Evolutionary conservation across 768 basidiomycete species (phyloP), one percentile per base, ranked within the genome.

Genomic region (Mycena rebaudengoi): DNA sequence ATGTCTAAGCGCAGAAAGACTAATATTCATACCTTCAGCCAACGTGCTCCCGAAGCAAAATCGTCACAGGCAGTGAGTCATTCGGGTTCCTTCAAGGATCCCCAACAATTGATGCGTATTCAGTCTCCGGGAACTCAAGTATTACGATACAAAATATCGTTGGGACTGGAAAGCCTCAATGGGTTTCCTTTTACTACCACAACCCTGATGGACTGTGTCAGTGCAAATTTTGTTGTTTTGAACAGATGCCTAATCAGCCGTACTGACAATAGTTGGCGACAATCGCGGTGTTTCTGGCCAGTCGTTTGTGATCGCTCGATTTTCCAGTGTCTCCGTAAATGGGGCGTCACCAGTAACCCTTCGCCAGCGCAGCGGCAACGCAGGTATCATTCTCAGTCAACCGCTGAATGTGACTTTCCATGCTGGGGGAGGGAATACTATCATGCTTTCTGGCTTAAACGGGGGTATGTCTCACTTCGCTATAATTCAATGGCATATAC

Each of bases 181-280:
- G 75, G 75, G 67, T 76, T 18, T 76, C 76, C 10, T 65, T 74
- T 26, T 73, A 74, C 51, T 75, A 75, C 53, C 70, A 72, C 59
- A 71, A 71, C 59, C 68, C 67, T 10, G 70, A 70, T 41, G 69
- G 71, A 35, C 63, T 71, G 11, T 74, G 72, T 69, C 49, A 35
- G 72, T 66, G 46, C 49, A n/a, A 5, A n/a, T n/a, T n/a, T n/a
- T n/a, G n/a, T n/a, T n/a, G n/a, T n/a, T n/a, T n/a, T n/a, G n/a
- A n/a, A n/a, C n/a, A n/a, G n/a, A n/a, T n/a, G n/a, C n/a, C n/a
- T n/a, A n/a, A n/a, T n/a, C n/a, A n/a, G n/a, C n/a, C n/a, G n/a
- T 45, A 55, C 11, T 35, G 33, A 62, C 11, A 33, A 25, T 56
- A 74, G 75, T 68, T 57, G 73, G 70, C 5, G 72, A 71, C 49